Evolutionary conservation across 345 rosid genomes (phyloP).

Genomic region (Eutrema heterophyllum): DNA sequence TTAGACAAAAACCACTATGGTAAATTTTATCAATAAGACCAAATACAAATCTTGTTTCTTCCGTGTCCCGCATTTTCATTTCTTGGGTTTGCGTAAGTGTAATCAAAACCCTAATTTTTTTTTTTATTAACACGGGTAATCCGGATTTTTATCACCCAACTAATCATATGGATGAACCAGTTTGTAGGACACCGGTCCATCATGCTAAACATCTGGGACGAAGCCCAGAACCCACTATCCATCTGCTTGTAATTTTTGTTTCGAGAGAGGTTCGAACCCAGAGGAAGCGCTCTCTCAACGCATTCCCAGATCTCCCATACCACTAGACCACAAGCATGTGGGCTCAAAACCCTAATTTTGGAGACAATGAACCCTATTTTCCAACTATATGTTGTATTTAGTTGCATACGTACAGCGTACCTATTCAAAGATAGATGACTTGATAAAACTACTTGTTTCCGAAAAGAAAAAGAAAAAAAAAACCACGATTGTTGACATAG

Average conservation of each 20-base stretch:
- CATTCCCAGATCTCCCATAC: too few relatives aligned
- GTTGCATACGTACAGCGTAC: background rate
- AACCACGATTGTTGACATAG: background rate
- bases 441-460: background rate
- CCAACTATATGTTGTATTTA: background rate
- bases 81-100: background rate
- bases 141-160: too few relatives aligned
- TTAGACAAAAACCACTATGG: conserved; percentile 24
- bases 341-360: background rate
- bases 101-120: background rate
- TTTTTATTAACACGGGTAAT: too few relatives aligned
- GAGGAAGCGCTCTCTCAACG: too few relatives aligned
- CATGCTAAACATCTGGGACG: too few relatives aligned
- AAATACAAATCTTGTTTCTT: conserved; percentile 16
- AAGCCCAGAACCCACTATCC: too few relatives aligned
- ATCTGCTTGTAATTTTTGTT: too few relatives aligned
- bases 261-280: too few relatives aligned
- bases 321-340: too few relatives aligned
- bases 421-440: conserved; percentile 4
- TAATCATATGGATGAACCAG: too few relatives aligned
- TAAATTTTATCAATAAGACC: conserved; percentile 6
- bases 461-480: background rate
- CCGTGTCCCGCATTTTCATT: conserved; percentile 8
- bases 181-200: too few relatives aligned
- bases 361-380: conserved; percentile 1